Evolutionary conservation across 1,139 yeast genomes (phyloP).

Genomic region (Yamadazyma taylorii): DNA sequence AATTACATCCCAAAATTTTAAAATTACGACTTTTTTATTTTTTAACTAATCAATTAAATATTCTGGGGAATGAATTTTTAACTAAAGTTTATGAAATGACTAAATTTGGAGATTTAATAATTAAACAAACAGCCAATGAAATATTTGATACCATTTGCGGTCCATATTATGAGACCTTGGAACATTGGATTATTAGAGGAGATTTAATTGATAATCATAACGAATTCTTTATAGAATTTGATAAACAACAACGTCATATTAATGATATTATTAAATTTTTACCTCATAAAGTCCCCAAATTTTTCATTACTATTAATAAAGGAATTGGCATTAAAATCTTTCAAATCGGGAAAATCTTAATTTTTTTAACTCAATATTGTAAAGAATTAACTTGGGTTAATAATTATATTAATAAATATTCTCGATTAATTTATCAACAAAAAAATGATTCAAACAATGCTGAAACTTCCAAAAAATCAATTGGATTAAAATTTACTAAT

Average conservation of each 20-base stretch:
- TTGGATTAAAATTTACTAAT: slow-evolving; percentile 37
- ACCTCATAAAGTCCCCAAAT: slow-evolving; percentile 56
- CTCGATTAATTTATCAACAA: slow-evolving; percentile 30
- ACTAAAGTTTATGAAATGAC: slow-evolving; percentile 52
- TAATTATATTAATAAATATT: slow-evolving; percentile 38
- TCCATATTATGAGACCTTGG: slow-evolving; percentile 65
- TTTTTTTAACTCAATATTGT: slow-evolving; percentile 66
- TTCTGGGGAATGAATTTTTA: slow-evolving; percentile 57
- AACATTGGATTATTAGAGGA: slow-evolving; percentile 72
- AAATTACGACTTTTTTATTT: slow-evolving; percentile 57
- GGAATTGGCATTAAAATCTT: slow-evolving; percentile 55
- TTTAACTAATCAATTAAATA: slow-evolving; percentile 35
- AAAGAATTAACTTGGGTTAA: slow-evolving; percentile 42
- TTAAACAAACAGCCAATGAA: slow-evolving; percentile 41
- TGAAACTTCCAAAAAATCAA: too few species aligned
- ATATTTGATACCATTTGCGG: slow-evolving; percentile 51
- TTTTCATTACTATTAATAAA: slow-evolving; percentile 39
- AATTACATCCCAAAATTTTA: slow-evolving; percentile 46
- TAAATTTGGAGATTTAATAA: slow-evolving; percentile 61
- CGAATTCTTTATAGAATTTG: slow-evolving; percentile 68
- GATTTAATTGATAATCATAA: slow-evolving; percentile 53
- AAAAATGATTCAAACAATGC: too few species aligned
- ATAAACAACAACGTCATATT: slow-evolving; percentile 29
- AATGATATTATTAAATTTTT: slow-evolving; percentile 36
- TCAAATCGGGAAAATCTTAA: slow-evolving; percentile 77